Evolutionary conservation across 164 flowering plant species (phyloP).

Genomic region (Berberis thunbergii): DNA sequence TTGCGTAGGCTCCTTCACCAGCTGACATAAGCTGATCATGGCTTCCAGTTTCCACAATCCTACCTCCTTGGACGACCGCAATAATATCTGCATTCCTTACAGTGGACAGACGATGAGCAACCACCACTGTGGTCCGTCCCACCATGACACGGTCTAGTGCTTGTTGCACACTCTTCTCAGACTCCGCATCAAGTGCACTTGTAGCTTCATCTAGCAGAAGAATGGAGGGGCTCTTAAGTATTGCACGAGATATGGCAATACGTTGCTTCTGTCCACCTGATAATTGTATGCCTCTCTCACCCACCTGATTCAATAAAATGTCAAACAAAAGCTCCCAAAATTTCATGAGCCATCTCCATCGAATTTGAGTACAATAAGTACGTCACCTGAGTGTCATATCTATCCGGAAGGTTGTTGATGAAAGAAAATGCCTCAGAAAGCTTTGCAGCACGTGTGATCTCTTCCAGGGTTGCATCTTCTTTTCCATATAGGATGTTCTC

Average conservation of each 20-base stretch:
- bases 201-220: conserved; percentile 93
- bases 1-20: conserved; percentile 59
- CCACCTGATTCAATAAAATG: conserved; percentile 42
- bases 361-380: background rate
- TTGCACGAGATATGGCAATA: conserved; percentile 89
- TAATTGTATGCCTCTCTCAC: conserved; percentile 88
- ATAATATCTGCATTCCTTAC: conserved; percentile 81
- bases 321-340: no score
- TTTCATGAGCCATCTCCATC: no score
- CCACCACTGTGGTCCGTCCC: conserved; percentile 82
- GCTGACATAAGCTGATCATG: conserved; percentile 78
- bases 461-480: conserved; percentile 8
- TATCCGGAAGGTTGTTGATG: conserved; percentile 6
- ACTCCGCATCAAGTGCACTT: conserved; percentile 93
- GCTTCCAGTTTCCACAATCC: conserved; percentile 81
- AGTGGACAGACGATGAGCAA: conserved; percentile 95
- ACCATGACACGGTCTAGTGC: conserved; percentile 97
- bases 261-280: conserved; percentile 98
- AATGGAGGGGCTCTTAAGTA: conserved; percentile 81
- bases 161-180: conserved; percentile 94
- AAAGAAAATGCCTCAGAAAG: conserved; percentile 6
- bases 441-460: conserved; percentile 6
- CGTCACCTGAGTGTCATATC: conserved; percentile 8
- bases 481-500: conserved; percentile 10
- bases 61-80: conserved; percentile 76